Percentiles rank a stretch among this genome's conserved stretches.
These are phyloP conservation scores for Metschnikowia colocasiae DNA, from an alignment of 805 yeast species.

Conservation along the genomic window DNA sequence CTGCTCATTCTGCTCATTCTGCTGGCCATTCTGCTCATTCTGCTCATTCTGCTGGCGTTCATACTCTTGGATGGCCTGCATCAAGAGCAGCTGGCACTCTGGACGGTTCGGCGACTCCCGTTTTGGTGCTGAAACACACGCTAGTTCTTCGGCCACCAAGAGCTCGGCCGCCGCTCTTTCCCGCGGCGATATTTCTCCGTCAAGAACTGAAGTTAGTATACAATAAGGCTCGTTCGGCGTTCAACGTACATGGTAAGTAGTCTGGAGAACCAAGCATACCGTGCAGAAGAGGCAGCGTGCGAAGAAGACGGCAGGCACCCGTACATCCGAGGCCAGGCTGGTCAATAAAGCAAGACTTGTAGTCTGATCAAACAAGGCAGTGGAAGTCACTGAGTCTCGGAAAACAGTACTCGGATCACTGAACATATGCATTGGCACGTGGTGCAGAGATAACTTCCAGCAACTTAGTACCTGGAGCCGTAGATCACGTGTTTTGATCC, in stretches of 20 bases:
- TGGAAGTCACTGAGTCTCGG: no score
- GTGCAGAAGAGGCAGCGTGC: background rate
- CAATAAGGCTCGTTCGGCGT: background rate
- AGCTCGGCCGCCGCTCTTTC: constrained; percentile 35
- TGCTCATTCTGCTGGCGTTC: no score
- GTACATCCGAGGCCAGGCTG: no score
- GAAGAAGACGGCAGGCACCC: constrained; percentile 3
- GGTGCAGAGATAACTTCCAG: no score
- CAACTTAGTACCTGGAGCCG: no score
- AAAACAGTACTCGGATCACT: no score
- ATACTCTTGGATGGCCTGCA: constrained; percentile 21
- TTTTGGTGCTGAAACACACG: constrained; percentile 6
- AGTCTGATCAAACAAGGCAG: no score
- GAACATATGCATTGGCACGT: no score
- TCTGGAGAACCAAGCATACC: constrained; percentile 18
- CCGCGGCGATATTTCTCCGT: constrained; percentile 31
- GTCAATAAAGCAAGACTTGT: no score
- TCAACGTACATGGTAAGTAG: constrained; percentile 38
- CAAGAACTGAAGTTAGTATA: constrained; percentile 27
- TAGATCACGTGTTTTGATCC: no score
- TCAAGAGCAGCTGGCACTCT: constrained; percentile 11
- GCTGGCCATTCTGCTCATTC: constrained; percentile 9
- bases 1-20: constrained; percentile 15
- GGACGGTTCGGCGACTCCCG: background rate
- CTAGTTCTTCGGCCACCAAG: constrained; percentile 28